Evolutionary conservation across 2,329 filamentous ascomycete species (phyloP).

Genomic region (Madurella fahalii): DNA sequence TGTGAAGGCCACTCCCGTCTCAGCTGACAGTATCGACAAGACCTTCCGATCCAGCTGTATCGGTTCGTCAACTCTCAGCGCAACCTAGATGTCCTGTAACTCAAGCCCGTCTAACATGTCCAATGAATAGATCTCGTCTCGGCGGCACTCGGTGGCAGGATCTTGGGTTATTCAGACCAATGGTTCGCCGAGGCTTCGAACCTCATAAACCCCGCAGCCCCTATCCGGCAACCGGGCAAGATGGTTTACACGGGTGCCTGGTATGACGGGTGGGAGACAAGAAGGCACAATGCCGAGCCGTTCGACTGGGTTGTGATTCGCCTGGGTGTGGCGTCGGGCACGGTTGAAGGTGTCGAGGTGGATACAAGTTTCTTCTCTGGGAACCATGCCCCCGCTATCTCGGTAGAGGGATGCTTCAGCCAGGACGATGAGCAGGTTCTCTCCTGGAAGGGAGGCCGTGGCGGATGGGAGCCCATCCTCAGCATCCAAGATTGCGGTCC

Average conservation of each 20-base stretch:
- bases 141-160: conserved; percentile 56
- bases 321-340: conserved; percentile 66
- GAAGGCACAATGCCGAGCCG: conserved; percentile 58
- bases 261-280: conserved; percentile 69
- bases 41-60: conserved; percentile 60
- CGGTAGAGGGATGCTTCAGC: conserved; percentile 70
- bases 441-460: conserved; percentile 54
- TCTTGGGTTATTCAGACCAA: conserved; percentile 63
- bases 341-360: conserved; percentile 69
- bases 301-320: conserved; percentile 67
- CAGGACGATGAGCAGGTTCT: conserved; percentile 60
- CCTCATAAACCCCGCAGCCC: conserved; percentile 59
- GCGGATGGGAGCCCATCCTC: conserved; percentile 69
- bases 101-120: neutral
- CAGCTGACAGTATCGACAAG: conserved; percentile 54
- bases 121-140: conserved; percentile 54
- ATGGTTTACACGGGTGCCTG: conserved; percentile 67
- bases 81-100: neutral
- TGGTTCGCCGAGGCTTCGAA: conserved; percentile 66
- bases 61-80: conserved; percentile 41
- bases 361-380: conserved; percentile 80
- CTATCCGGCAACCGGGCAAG: conserved; percentile 60
- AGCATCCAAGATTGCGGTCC: conserved; percentile 68
- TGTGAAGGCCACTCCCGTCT: conserved; percentile 46
- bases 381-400: conserved; percentile 76